Base-by-base conservation (phyloP, 202 grass and related monocot species). In the Zoysia matrella region DNA sequence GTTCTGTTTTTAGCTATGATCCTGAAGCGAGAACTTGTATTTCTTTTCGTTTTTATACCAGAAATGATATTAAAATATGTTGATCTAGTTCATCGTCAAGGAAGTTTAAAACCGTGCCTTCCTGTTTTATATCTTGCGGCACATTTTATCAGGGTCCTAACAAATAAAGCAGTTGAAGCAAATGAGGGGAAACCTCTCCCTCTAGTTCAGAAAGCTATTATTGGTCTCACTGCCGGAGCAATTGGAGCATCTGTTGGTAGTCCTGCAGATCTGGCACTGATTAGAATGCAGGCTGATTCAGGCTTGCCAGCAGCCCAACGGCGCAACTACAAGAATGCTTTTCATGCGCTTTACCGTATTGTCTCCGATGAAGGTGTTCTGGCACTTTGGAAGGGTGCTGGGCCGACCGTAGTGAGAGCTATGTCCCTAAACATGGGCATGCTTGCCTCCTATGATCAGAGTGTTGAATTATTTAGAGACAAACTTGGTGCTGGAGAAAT, bases 401-500 rank as follows among this genome's bases (percentile, higher is more conserved):
- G 91, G 43, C 91, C 91, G 50, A 93, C 91, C 58, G 88, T 93
- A 74, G 91, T 88, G 7, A 88, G 91, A 81, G 91, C 91, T 43
- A 93, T 93, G 91, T 74, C 91, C 5, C 83, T 93, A 16, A 93
- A 93, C 81, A 93, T 93, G 91, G 91, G 91, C 56, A 93, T 93
- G 88, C 88, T 93, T 90, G 91, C 91, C 40, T 93, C 91, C 10
- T 93, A 93, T 71, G 91, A 93, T 66, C 91, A 93, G 75, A 90
- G 91, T 83, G 88, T 86, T 49, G 91, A 93, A 72, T 18, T 93
- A 58, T 90, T 93, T 74, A 90, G 75, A 72, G 91, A 93, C 80
- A 81, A 75, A 69, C 62, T 93, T 77, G 91, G 88, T 44, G 64
- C 86, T 65, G 91, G 88, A 14, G 91, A 93, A 88, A 42, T 90